Percentiles rank a stretch among this genome's conserved stretches.
These are phyloP conservation scores for Linum trigynum DNA, from an alignment of 345 rosid genomes.

Conservation along the genomic window DNA sequence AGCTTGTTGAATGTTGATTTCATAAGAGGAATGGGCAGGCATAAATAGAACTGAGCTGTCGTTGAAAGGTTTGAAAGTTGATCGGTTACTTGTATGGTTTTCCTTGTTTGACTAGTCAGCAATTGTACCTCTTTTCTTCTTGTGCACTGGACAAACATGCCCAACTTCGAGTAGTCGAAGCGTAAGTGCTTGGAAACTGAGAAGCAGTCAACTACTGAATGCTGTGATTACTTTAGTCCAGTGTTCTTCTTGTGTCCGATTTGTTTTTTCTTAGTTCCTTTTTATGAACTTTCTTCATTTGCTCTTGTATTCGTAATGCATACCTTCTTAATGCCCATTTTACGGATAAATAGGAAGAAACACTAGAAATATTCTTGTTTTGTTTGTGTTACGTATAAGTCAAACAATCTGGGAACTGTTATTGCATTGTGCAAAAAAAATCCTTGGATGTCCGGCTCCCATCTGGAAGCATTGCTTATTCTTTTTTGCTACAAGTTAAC, in stretches of 20 bases:
- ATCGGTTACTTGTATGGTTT: not conserved
- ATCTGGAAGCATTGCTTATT: not conserved
- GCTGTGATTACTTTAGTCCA: no score
- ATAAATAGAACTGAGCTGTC: not conserved
- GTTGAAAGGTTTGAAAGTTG: not conserved
- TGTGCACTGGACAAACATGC: not conserved
- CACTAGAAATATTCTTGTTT: no score
- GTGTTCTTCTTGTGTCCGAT: no score
- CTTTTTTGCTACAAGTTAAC: not conserved
- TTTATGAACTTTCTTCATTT: no score
- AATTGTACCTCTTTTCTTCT: not conserved
- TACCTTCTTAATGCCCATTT: no score
- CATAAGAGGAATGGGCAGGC: not conserved
- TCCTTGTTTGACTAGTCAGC: not conserved
- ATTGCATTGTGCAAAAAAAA: not conserved
- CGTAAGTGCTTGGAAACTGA: no score
- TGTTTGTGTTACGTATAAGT: no score
- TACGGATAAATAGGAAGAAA: no score
- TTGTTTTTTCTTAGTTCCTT: no score
- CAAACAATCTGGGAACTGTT: not conserved
- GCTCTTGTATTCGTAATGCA: no score
- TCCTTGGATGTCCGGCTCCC: not conserved
- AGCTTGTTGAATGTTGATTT: not conserved
- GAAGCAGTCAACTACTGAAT: no score
- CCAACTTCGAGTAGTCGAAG: no score